These are phyloP conservation scores for Neoascochyta sp. DNA, from an alignment of 2,329 filamentous ascomycete species.

Conservation along the genomic window DNA sequence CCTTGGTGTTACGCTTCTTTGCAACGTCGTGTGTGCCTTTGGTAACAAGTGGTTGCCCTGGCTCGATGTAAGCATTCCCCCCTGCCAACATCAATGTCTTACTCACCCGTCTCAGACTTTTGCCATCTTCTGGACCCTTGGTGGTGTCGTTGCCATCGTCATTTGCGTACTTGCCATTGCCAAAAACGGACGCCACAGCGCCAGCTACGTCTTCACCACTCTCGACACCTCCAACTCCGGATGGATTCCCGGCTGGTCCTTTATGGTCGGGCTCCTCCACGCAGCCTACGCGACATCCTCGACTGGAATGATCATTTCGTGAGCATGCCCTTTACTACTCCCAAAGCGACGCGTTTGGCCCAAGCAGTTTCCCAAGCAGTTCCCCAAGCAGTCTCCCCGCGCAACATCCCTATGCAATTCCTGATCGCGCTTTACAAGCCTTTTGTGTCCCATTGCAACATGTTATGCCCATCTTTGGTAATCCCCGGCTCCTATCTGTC, in stretches of 20 bases:
- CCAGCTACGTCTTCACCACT: conserved; percentile 62
- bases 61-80: conserved; percentile 60
- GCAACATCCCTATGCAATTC: no score
- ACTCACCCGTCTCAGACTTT: conserved; percentile 53
- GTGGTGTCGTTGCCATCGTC: conserved; percentile 63
- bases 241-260: conserved; percentile 69
- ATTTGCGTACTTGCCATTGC: conserved; percentile 62
- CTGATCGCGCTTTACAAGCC: conserved; percentile 12
- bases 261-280: conserved; percentile 68
- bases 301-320: conserved; percentile 77
- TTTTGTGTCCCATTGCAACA: conserved; percentile 13
- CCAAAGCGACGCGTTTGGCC: conserved; percentile 25
- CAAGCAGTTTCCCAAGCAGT: conserved; percentile 16
- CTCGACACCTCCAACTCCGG: conserved; percentile 64
- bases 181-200: conserved; percentile 62
- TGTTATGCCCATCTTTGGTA: conserved; percentile 15
- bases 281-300: conserved; percentile 71
- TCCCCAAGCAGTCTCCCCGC: conserved; percentile 16
- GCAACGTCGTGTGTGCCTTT: conserved; percentile 51
- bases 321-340: conserved; percentile 40
- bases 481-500: conserved; percentile 7
- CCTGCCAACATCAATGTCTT: conserved; percentile 10
- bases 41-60: conserved; percentile 54
- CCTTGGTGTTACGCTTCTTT: conserved; percentile 48
- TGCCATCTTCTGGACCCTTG: conserved; percentile 72